These are phyloP conservation scores for Diaporthe batatas DNA, from an alignment of 2,329 filamentous ascomycete species.

Conservation along the genomic window DNA sequence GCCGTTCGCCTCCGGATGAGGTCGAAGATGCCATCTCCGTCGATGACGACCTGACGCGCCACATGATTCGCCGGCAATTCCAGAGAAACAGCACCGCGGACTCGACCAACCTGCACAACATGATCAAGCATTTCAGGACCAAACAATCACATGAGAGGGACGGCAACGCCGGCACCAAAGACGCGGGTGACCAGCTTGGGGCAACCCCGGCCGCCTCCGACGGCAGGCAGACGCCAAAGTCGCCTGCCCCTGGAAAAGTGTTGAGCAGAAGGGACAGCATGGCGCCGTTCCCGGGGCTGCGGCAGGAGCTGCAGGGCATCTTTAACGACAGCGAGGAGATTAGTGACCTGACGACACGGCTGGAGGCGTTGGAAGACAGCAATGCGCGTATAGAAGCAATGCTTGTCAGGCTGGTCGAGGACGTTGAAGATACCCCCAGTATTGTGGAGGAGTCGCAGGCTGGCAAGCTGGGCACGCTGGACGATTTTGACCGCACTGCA, in stretches of 20 bases:
- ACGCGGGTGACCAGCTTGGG: constrained; percentile 31
- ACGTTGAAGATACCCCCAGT: constrained; percentile 44
- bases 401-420: constrained; percentile 54
- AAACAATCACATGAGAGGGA: constrained; percentile 35
- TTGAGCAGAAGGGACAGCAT: constrained; percentile 65
- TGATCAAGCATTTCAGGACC: constrained; percentile 40
- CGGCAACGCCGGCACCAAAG: constrained; percentile 16
- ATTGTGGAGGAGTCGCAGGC: constrained; percentile 44
- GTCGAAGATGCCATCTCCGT: constrained; percentile 69
- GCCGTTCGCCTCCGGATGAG: constrained; percentile 75
- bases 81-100: constrained; percentile 59
- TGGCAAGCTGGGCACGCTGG: constrained; percentile 44
- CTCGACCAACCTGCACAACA: constrained; percentile 38
- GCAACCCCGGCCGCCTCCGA: constrained; percentile 27
- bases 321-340: constrained; percentile 62
- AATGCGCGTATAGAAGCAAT: constrained; percentile 64
- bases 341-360: constrained; percentile 57
- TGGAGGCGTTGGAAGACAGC: constrained; percentile 65
- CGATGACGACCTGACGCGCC: constrained; percentile 70
- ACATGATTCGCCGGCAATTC: constrained; percentile 71
- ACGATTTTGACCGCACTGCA: constrained; percentile 39
- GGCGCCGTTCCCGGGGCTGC: constrained; percentile 63
- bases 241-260: constrained; percentile 24
- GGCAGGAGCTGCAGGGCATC: constrained; percentile 63
- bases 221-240: constrained; percentile 44